Evolutionary conservation across 257 asterid species (phyloP), one percentile per base, ranked within the genome.

Genomic region (Fraxinus pennsylvanica): DNA sequence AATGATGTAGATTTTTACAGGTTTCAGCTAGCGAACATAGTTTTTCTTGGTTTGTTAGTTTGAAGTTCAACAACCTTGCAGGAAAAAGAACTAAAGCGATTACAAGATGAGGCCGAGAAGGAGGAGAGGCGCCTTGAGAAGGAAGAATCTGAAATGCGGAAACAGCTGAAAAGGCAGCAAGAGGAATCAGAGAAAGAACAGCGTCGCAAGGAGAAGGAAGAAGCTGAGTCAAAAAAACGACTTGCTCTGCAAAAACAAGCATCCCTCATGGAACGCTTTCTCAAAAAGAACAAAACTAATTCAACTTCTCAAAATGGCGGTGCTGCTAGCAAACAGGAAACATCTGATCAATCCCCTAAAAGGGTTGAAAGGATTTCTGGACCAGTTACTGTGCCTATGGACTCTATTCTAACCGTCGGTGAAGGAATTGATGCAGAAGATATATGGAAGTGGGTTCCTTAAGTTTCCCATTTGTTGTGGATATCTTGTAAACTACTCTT

Each of bases 231-330:
- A 39, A 93, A 87, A 85, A 88, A 81, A 76, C 92, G 74, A 70
- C 89, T 88, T 47, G 81, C 86, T 68, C 81, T 93, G 82, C 89
- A 92, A 85, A 96, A 96, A 81, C 97, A 96, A 89, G 99, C 97
- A 79, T 91, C 97, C 22, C 81, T 96, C 72, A 96, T 96, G 99
- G 92, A 92, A 71, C 92, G 97, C 73, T 96, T 96, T 78, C 94
- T 96, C 47, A 92, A 87, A 83, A 84, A 83, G 77, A 76, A 73
- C 81, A 89, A 91, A 79, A 67, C 87, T 75, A 70, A 68, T 76
- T 75, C 88, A 47, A 61, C 86, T 78, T 39, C 86, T 54, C 85
- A 81, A 80, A 81, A 77, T 68, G 86, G 74, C 43, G 82, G 72
- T 76, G 79, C 90, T 73, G 35, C 54, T 74, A 86, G 76, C 74